Base-by-base conservation (phyloP, 2,329 filamentous ascomycete species). In the Trichoderma atrobrunneum region DNA sequence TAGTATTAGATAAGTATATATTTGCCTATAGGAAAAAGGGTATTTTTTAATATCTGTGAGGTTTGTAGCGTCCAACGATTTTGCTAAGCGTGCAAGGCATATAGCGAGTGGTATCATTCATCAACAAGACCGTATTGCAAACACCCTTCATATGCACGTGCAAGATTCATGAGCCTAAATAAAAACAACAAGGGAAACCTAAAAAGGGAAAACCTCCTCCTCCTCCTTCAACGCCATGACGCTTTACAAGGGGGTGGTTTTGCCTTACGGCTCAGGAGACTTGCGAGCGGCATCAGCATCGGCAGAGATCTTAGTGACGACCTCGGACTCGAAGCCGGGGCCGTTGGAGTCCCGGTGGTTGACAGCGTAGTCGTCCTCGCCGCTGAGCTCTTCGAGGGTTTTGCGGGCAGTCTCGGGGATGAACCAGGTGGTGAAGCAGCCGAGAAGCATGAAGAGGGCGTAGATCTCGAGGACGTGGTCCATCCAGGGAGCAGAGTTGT, bases 391-490 rank as follows among this genome's bases (percentile, higher is more conserved):
- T 79, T 93, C 92, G 36, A 95, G 86, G 1, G 91, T 92, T 85
- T 90, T 91, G 72, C 90, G 85, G 84, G 92, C 93, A 24, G 90
- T 93, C 85, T 93, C 92, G 8, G 90, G 90, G 72, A 93, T 92
- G 72, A 93, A 82, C 1, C 92, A 81, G 1, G 91, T 91, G 11
- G 91, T 92, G 78, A 91, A 86, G 81, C 88, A 84, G 71, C 92
- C 92, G 72, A 89, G 84, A 39, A 94, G 85, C 92, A 94, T 94
- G 85, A 95, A 94, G 32, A 93, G 85, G 7, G 91, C 91, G 78
- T 87, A 88, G 76, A 94, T 93, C 85, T 93, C 85, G 78, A 94
- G 88, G 54, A 94, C 91, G 80, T 94, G 92, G 82, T 93, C 86
- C 80, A 94, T 87, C 92, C 92, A 94, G 2, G 91, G 92, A 18